These are phyloP conservation scores for Barnettozyma sp. DNA, from an alignment of 805 yeast genomes.

Conservation along the genomic window DNA sequence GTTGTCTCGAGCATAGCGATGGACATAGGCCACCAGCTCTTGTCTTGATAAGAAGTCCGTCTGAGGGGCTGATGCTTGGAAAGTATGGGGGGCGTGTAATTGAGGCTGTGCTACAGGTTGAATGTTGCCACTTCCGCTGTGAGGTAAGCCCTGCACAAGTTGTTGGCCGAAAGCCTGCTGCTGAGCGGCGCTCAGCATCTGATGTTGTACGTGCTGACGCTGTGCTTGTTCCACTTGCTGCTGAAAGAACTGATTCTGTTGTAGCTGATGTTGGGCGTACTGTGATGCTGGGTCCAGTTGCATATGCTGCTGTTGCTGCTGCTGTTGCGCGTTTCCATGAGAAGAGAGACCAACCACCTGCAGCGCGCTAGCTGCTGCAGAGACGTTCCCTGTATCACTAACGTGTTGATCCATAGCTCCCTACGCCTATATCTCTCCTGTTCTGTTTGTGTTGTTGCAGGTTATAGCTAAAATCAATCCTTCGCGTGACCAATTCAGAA, in stretches of 20 bases:
- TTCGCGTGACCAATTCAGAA: too few species aligned
- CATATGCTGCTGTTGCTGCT: constrained; percentile 15
- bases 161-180: constrained; percentile 19
- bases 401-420: constrained; percentile 11
- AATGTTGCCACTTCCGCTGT: constrained; percentile 11
- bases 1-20: constrained; percentile 25
- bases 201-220: constrained; percentile 19
- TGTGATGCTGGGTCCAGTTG: constrained; percentile 10
- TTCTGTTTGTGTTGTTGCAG: too few species aligned
- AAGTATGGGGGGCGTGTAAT: constrained; percentile 9
- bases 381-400: constrained; percentile 14
- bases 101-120: constrained; percentile 4
- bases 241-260: constrained; percentile 17
- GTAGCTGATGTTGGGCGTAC: constrained; percentile 16
- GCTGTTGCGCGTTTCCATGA: constrained; percentile 15
- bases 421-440: too few species aligned
- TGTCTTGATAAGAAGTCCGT: constrained; percentile 21
- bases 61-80: constrained; percentile 21
- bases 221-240: constrained; percentile 19
- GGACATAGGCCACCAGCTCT: constrained; percentile 23
- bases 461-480: too few species aligned
- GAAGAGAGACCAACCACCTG: constrained; percentile 21
- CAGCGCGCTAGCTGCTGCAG: constrained; percentile 22
- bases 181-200: constrained; percentile 9
- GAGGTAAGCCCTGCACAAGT: constrained; percentile 19